A percentile compares a stretch with the other conserved stretches of the same genome.
Conservation (phyloP, 345 rosid genomes). For the Erysimum cheiranthoides region DNA sequence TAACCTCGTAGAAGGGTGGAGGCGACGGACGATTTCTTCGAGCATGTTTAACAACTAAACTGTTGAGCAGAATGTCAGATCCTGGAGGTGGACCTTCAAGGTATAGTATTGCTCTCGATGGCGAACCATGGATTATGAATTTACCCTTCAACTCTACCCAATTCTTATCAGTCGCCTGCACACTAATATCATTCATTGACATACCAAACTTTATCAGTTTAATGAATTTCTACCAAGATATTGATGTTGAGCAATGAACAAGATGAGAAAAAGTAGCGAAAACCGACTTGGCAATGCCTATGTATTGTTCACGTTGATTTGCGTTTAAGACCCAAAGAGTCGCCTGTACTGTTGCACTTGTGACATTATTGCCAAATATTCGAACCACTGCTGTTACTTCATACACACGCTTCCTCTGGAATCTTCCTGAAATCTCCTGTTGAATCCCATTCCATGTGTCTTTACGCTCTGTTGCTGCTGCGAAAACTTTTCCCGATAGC, state of each 20-base stretch:
- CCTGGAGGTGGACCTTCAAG: constrained; percentile 94
- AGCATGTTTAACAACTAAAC: constrained; percentile 73
- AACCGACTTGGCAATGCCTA: constrained; percentile 68
- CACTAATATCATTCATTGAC: constrained; percentile 48
- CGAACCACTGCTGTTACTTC: constrained; percentile 70
- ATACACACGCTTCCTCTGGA: constrained; percentile 69
- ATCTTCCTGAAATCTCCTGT: constrained; percentile 80
- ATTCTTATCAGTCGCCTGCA: constrained; percentile 73
- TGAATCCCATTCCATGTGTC: constrained; percentile 90
- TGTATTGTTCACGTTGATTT: constrained; percentile 74
- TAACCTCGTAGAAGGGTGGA: constrained; percentile 73
- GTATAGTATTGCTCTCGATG: constrained; percentile 63
- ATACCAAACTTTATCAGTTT: constrained; percentile 28
- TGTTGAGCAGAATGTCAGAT: constrained; percentile 79
- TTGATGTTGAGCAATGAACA: neutral
- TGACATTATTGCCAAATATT: constrained; percentile 62
- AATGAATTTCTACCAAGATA: neutral
- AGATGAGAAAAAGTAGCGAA: constrained; percentile 22
- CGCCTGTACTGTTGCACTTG: constrained; percentile 62
- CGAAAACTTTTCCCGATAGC: constrained; percentile 64
- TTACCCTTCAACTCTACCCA: constrained; percentile 82
- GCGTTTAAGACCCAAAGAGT: constrained; percentile 82
- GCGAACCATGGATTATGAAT: constrained; percentile 77
- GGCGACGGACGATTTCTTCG: constrained; percentile 58
- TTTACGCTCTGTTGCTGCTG: constrained; percentile 67